Evolutionary conservation across 108 stramenopile species (phyloP).

Genomic region (Aureococcus anophagefferens): DNA sequence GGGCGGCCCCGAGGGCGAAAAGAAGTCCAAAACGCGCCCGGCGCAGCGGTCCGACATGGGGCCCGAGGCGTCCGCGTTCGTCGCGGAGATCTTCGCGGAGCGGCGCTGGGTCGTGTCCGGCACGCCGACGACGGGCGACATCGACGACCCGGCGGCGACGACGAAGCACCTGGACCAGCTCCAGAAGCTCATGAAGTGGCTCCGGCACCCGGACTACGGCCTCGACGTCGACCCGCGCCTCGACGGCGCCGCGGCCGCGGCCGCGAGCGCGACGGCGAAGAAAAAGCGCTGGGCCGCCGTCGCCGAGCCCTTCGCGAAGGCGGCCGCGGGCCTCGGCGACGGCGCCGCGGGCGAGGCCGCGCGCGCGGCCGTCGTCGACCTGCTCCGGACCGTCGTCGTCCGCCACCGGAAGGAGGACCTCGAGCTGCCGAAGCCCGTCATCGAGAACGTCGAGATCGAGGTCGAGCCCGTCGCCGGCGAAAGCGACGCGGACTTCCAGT

Average conservation of each 20-base stretch:
- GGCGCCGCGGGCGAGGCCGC: neutral
- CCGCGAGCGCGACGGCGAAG: neutral
- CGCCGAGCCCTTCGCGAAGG: neutral
- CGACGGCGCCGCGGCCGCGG: neutral
- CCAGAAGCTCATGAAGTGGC: constrained; percentile 28
- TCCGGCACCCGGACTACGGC: neutral
- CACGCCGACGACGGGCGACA: constrained; percentile 57
- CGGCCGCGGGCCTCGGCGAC: neutral
- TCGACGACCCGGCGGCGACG: constrained; percentile 32
- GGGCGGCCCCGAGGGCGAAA: neutral
- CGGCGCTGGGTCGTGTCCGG: constrained; percentile 69
- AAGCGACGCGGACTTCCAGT: constrained; percentile 37
- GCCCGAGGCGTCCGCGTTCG: constrained; percentile 25
- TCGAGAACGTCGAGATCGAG: constrained; percentile 37
- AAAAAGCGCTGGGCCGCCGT: neutral
- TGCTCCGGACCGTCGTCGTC: constrained; percentile 27
- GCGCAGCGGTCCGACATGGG: constrained; percentile 16
- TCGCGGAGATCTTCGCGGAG: constrained; percentile 56
- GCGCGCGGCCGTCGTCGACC: neutral
- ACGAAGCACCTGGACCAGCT: constrained; percentile 37
- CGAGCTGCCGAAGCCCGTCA: constrained; percentile 42
- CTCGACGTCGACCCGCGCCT: neutral
- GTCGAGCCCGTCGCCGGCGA: constrained; percentile 2
- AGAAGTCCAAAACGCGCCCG: too few species aligned
- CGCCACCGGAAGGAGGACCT: constrained; percentile 53